phyloP scores from a whole-genome alignment of 345 rosid species.

The Isatis tinctoria region DNA sequence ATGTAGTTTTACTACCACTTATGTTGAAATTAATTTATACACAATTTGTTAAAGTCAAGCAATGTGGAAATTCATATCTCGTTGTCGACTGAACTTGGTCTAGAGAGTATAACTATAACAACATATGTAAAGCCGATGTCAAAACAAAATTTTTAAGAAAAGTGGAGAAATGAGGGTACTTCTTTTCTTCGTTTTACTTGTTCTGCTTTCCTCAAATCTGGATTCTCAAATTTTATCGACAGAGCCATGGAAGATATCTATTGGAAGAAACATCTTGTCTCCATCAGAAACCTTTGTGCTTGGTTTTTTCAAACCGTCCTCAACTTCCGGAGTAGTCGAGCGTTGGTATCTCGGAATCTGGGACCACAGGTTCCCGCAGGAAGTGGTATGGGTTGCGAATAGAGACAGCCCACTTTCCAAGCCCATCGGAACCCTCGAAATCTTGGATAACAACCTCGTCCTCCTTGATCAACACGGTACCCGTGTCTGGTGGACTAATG shows the following conservation, averaged over 20 bases:
- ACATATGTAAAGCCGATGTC: no score
- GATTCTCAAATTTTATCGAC: not conserved
- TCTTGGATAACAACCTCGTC: conserved; percentile 34
- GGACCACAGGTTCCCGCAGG: conserved; percentile 55
- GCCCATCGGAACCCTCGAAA: conserved; percentile 40
- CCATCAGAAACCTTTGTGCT: not conserved
- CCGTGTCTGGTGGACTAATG: conserved; percentile 50
- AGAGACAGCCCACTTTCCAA: conserved; percentile 52
- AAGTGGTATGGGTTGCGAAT: conserved; percentile 24
- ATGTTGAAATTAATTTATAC: no score
- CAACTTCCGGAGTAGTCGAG: not conserved
- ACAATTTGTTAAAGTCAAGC: no score
- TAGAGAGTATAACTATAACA: no score
- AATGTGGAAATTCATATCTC: no score
- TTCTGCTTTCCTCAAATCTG: no score
- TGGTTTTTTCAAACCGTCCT: not conserved
- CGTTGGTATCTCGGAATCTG: conserved; percentile 64
- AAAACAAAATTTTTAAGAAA: no score
- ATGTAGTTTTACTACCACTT: no score
- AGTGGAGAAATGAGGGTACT: no score
- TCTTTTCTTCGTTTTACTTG: no score
- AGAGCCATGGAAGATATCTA: not conserved
- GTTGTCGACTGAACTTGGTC: no score
- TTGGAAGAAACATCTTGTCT: not conserved
- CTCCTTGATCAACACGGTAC: conserved; percentile 30